Base-by-base conservation (phyloP, 2,329 filamentous ascomycete species). In the Phymatotrichopsis omnivora region DNA sequence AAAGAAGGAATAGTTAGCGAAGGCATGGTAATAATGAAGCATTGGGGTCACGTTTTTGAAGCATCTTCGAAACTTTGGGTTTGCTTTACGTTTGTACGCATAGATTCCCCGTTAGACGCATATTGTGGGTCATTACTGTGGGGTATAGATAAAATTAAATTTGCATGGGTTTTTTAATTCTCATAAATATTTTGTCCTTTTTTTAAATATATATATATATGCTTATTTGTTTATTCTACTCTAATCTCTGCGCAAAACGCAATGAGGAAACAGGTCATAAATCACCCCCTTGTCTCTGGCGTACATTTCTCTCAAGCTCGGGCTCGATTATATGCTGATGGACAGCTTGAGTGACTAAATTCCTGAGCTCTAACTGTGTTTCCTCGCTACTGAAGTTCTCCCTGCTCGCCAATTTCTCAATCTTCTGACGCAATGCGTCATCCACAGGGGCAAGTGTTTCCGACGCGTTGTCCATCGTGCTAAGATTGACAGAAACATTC, bases 361-460 rank as follows among this genome's bases (percentile, higher is more conserved):
- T 73, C 49, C 86, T 74, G 58, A 98, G 65, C 60, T 87, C 78
- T 17, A 73, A 74, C 64, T 98, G 91, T 3, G 82, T 84, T 49
- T 81, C 76, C 42, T 84, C 78, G 4, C 78, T 81, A 57, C 89
- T 71, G 58, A 95, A 93, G 60, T 96, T 86, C 19, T 82, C 78
- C 30, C 85, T 73, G 27, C 80, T 73, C 2, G 91, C 87, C 49
- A 98, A 67, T 64, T 94, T 82, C 59, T 96, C 86, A 60, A 98
- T 96, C 42, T 84, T 74, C 55, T 81, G 72, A 60, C 81, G 77
- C 56, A 98, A 85, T 56, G 87, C 86, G 1, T 84, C 78, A 60
- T 96, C 86, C 7, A 80, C 75, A 47, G 79, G 76, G 29, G 70
- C 71, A 1, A 69, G 71, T 5, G 75, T 74, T 10, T 75, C 76